phyloP scores from a whole-genome alignment of 441 rosid species.

The Erodium texanum region DNA sequence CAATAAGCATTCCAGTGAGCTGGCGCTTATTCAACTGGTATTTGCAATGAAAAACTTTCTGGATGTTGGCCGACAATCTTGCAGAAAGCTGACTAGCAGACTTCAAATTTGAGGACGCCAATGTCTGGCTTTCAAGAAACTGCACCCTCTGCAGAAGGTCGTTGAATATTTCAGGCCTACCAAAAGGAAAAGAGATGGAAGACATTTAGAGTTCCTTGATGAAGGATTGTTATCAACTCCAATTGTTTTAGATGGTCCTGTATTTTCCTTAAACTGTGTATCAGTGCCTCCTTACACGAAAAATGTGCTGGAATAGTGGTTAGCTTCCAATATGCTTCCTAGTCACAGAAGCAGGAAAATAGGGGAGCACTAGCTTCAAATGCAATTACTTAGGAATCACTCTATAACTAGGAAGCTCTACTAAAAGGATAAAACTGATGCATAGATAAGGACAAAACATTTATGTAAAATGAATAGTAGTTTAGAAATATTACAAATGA shows the following conservation, averaged over 20 bases:
- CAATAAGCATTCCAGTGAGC: constrained; percentile 31
- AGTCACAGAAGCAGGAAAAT: constrained; percentile 3
- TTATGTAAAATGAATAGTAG: neutral
- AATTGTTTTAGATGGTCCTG: neutral
- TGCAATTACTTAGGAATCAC: neutral
- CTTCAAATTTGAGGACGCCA: constrained; percentile 27
- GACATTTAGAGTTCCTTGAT: constrained; percentile 2
- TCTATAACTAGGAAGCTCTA: neutral
- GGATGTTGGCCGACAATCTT: constrained; percentile 35
- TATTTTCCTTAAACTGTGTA: neutral
- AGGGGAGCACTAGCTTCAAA: neutral
- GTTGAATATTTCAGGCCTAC: constrained; percentile 51
- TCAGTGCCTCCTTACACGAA: neutral
- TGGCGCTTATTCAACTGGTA: constrained; percentile 30
- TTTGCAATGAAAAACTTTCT: constrained; percentile 26
- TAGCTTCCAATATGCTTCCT: neutral
- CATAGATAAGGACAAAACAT: neutral
- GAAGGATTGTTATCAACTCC: constrained; percentile 4
- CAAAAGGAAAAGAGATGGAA: constrained; percentile 14
- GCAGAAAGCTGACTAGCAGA: constrained; percentile 29
- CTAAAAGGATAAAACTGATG: neutral
- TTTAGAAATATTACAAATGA: neutral
- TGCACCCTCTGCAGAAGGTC: constrained; percentile 45
- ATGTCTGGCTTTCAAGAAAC: constrained; percentile 32
- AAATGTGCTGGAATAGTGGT: neutral